phyloP scores from a whole-genome alignment of 148 eudicot species.

The Silene conica region DNA sequence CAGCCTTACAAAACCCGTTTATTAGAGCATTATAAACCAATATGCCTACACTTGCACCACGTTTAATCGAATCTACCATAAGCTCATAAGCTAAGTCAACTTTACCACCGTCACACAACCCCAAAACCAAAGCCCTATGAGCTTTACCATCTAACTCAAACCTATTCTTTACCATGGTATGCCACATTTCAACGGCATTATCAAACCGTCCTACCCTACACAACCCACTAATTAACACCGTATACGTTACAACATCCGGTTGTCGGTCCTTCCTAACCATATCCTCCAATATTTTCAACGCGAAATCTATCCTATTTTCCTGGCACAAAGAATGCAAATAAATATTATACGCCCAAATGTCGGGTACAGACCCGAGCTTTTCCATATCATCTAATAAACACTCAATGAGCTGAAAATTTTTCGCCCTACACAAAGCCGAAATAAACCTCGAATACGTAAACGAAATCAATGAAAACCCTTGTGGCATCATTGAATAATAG shows the following conservation, averaged over 20 bases:
- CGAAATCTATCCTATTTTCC: constrained; percentile 53
- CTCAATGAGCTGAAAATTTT: constrained; percentile 54
- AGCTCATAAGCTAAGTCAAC: constrained; percentile 95
- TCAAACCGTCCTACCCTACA: constrained; percentile 48
- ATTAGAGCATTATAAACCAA: constrained; percentile 78
- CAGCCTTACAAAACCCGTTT: constrained; percentile 73
- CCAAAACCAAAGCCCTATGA: constrained; percentile 73
- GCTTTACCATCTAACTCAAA: constrained; percentile 62
- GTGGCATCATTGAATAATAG: constrained; percentile 51
- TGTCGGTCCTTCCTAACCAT: constrained; percentile 68
- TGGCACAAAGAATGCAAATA: constrained; percentile 70
- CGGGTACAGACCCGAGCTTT: constrained; percentile 59
- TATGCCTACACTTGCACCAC: constrained; percentile 35
- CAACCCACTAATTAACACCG: constrained; percentile 69
- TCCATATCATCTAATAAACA: constrained; percentile 71
- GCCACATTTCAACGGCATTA: constrained; percentile 72
- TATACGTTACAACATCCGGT: constrained; percentile 87
- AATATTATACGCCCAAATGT: constrained; percentile 89
- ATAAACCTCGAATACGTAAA: constrained; percentile 95
- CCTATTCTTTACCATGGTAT: constrained; percentile 49
- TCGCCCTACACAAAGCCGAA: constrained; percentile 65
- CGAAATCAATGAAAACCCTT: constrained; percentile 73
- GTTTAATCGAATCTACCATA: constrained; percentile 58
- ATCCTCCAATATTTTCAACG: constrained; percentile 41
- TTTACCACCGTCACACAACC: constrained; percentile 69